Conservation (phyloP, 345 rosid genomes). For the Physaria fendleri region DNA sequence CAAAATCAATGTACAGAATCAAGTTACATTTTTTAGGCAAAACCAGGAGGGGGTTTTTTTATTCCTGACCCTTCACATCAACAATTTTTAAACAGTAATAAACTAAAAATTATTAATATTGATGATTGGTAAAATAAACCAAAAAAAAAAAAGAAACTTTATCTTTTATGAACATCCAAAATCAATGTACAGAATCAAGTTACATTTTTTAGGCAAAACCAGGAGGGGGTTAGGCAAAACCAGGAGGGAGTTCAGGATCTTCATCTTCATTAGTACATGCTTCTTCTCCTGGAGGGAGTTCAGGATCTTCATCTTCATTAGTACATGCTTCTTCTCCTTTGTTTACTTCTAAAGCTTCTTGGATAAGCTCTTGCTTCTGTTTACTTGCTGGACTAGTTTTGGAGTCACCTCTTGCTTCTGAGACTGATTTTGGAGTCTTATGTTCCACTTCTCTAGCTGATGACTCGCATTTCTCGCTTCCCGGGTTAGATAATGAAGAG, state of each 20-base stretch:
- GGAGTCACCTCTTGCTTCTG: constrained; percentile 26
- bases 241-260: constrained; percentile 84
- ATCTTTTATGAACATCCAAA: too few species aligned
- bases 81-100: background rate
- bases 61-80: background rate
- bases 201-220: constrained; percentile 22
- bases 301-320: constrained; percentile 68
- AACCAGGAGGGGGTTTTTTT: constrained; percentile 49
- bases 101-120: too few species aligned
- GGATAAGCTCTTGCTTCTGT: constrained; percentile 27
- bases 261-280: constrained; percentile 46
- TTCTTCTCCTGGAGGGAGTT: constrained; percentile 54
- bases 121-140: too few species aligned
- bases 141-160: too few species aligned
- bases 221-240: too few species aligned
- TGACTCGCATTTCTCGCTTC: too few species aligned
- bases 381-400: constrained; percentile 21
- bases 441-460: constrained; percentile 14
- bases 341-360: constrained; percentile 18
- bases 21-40: background rate
- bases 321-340: constrained; percentile 33
- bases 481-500: constrained; percentile 47
- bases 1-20: too few species aligned
- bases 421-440: constrained; percentile 17
- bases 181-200: too few species aligned